Base-by-base conservation (phyloP, 2,329 filamentous ascomycete genomes). In the Beauveria medogensis region DNA sequence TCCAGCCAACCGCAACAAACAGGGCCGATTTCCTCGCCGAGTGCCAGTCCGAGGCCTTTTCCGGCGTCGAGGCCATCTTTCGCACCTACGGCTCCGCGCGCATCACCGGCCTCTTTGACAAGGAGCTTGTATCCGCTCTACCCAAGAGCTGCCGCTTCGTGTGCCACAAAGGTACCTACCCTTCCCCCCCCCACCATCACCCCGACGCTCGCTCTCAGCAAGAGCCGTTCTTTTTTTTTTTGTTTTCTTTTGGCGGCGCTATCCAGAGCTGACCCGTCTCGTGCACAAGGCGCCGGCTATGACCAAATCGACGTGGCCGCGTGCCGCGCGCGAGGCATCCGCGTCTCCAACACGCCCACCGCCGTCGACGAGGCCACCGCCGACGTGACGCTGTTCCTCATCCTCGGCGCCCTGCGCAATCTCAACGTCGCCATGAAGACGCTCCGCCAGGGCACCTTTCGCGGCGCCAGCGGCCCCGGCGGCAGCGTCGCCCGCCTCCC, bases 361-460 rank as follows among this genome's bases (percentile, higher is more conserved):
- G 88, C 89, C 30, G 89, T 92, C 48, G 87, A 94, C 72, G 89
- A 94, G 71, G 85, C 90, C 43, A 96, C 91, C 0, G 91, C 91
- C 60, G 91, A 96, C 72, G 81, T 86, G 8, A 88, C 83, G 68
- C 86, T 95, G 70, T 96, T 91, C 71, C 80, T 96, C 4, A 86
- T 95, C 64, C 78, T 96, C 53, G 91, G 91, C 18, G 88, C 90
- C 9, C 78, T 96, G 63, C 82, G 91, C 55, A 88, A 89, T 69
- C 86, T 93, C 69, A 86, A 87, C 69, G 74, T 79, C 2, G 80
- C 83, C 55, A 88, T 94, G 79, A 69, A 80, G 4, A 78, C 82
- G 14, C 78, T 93, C 10, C 84, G 91, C 41, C 76, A 80, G 24
- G 85, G 87, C 1, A 75, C 83, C 61, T 95, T 89, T 88, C 80